These are phyloP conservation scores for Violaceomyces palustris DNA, from an alignment of 1,284 basidiomycete species.

Conservation along the genomic window DNA sequence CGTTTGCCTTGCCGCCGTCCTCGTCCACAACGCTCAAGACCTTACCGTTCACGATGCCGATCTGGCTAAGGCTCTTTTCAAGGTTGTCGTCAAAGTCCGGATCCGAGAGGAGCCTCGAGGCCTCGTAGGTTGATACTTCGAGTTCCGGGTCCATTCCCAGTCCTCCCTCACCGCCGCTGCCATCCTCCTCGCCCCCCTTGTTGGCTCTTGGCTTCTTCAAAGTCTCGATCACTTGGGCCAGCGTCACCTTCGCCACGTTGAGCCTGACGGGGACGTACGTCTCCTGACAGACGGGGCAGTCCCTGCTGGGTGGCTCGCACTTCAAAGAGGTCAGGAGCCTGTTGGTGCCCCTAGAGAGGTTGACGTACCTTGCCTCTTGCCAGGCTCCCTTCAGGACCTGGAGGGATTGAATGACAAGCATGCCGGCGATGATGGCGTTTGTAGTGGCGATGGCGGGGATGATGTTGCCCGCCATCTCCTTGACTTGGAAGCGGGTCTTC, in stretches of 20 bases:
- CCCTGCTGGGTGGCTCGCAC: conserved; percentile 21
- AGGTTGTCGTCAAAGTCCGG: conserved; percentile 84
- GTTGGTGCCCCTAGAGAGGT: conserved; percentile 16
- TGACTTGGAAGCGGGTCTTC: conserved; percentile 93
- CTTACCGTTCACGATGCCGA: conserved; percentile 65
- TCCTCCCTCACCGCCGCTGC: conserved; percentile 56
- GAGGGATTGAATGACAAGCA: conserved; percentile 86
- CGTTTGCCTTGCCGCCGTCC: conserved; percentile 55
- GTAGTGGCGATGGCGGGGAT: conserved; percentile 94
- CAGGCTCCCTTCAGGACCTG: conserved; percentile 61
- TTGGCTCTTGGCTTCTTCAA: conserved; percentile 56
- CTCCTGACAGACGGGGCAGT: conserved; percentile 80
- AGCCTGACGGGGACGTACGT: conserved; percentile 71
- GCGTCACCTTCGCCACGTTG: conserved; percentile 63
- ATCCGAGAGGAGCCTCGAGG: conserved; percentile 72
- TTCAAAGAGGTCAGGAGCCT: conserved; percentile 22
- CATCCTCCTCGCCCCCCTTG: conserved; percentile 55
- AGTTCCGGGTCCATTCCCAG: conserved; percentile 21
- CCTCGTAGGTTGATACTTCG: conserved; percentile 61
- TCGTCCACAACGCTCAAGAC: conserved; percentile 83
- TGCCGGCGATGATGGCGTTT: conserved; percentile 90
- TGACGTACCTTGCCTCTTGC: conserved; percentile 49
- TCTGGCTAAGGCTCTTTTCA: conserved; percentile 65
- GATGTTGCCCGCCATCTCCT: conserved; percentile 99
- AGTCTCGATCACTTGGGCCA: conserved; percentile 69